Percentiles rank a stretch among this genome's conserved stretches.
phyloP scores from a whole-genome alignment of 1,284 basidiomycete genomes.

The Malassezia cuniculi region DNA sequence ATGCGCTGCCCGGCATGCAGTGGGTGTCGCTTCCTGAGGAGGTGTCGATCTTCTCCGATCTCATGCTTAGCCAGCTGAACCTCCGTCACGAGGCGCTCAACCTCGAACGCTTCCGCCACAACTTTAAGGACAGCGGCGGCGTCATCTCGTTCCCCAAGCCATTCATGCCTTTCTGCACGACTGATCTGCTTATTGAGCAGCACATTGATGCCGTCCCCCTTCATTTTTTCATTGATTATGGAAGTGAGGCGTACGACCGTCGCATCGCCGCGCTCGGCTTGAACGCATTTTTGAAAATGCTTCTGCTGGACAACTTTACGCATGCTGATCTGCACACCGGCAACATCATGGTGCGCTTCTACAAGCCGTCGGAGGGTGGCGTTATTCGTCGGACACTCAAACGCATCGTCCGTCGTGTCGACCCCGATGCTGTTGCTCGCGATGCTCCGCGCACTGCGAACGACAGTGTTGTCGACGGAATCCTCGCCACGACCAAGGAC shows the following conservation, averaged over 20 bases:
- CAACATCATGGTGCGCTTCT: constrained; percentile 95
- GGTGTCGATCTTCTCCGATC: constrained; percentile 80
- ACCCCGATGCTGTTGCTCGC: constrained; percentile 30
- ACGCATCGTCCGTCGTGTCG: constrained; percentile 34
- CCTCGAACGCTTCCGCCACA: constrained; percentile 67
- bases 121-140: constrained; percentile 62
- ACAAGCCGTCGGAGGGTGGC: constrained; percentile 54
- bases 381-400: constrained; percentile 28
- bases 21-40: constrained; percentile 96
- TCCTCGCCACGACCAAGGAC: constrained; percentile 52
- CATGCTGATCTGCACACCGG: constrained; percentile 76
- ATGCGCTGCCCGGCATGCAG: constrained; percentile 76
- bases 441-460: constrained; percentile 30
- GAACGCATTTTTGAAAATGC: constrained; percentile 95
- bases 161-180: constrained; percentile 62
- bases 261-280: constrained; percentile 82
- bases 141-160: constrained; percentile 82
- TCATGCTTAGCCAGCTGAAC: constrained; percentile 95
- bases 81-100: constrained; percentile 81
- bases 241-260: constrained; percentile 70
- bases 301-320: constrained; percentile 93
- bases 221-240: constrained; percentile 72
- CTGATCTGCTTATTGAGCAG: constrained; percentile 77
- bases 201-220: constrained; percentile 83
- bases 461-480: constrained; percentile 55